Conservation (phyloP, 805 yeast species). For the Pachysolen tannophilus region DNA sequence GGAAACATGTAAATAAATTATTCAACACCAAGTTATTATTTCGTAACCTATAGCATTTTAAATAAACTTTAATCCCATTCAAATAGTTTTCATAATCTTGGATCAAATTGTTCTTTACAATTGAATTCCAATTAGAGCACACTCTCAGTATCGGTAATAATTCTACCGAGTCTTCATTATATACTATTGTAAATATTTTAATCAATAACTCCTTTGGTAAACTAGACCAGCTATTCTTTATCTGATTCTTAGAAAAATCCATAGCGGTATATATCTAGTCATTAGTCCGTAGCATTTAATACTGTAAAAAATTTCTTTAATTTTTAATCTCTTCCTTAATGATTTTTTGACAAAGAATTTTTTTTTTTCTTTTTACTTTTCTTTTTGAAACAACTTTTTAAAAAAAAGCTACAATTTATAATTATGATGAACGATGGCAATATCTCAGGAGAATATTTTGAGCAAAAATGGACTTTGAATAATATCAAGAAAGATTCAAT, state of each 20-base stretch:
- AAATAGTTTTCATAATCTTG: slow-evolving; percentile 1
- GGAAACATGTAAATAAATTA: slow-evolving; percentile 8
- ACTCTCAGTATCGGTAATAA: slow-evolving; percentile 1
- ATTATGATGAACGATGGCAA: too few species aligned
- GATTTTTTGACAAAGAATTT: too few species aligned
- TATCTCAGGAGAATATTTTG: too few species aligned
- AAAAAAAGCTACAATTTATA: too few species aligned
- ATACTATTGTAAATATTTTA: slow-evolving; percentile 1
- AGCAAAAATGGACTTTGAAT: too few species aligned
- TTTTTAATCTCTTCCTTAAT: too few species aligned
- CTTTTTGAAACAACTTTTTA: too few species aligned
- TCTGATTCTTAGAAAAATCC: too few species aligned
- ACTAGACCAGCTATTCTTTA: slow-evolving; percentile 2
- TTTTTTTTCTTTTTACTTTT: too few species aligned
- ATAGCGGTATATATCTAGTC: too few species aligned
- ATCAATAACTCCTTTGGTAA: slow-evolving; percentile 6
- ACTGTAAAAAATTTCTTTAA: too few species aligned
- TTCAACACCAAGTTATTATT: slow-evolving; percentile 2
- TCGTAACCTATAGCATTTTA: slow-evolving; percentile 2
- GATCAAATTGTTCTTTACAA: neutral
- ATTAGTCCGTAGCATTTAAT: too few species aligned
- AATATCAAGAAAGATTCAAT: slow-evolving; percentile 3
- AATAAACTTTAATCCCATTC: slow-evolving; percentile 1
- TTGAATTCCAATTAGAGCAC: slow-evolving; percentile 4
- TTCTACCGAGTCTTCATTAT: neutral